A percentile compares a stretch with the other conserved stretches of the same genome.
Conservation (phyloP, 306 rosid genomes). For the Gleditsia sinensis region DNA sequence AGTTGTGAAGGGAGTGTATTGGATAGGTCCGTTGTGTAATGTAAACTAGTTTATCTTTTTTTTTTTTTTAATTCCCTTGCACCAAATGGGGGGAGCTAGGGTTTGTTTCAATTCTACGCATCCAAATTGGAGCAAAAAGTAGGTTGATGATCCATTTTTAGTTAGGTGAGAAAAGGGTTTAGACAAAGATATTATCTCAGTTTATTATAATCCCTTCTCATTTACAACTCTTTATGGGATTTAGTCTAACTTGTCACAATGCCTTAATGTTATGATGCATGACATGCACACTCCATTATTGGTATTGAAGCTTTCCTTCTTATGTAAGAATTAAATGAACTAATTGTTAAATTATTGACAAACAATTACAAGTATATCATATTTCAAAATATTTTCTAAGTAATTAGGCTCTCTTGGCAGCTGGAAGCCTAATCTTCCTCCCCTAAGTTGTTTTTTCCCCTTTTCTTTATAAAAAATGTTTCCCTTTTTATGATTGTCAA, state of each 20-base stretch:
- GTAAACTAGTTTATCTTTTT: not conserved
- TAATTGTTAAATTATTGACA: too few relatives aligned
- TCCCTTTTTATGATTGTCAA: too few relatives aligned
- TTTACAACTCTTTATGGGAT: conserved; percentile 22
- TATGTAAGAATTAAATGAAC: too few relatives aligned
- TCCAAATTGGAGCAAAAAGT: conserved; percentile 29
- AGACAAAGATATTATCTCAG: conserved; percentile 37
- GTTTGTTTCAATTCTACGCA: conserved; percentile 50
- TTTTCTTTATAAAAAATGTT: too few relatives aligned
- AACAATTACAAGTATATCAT: too few relatives aligned
- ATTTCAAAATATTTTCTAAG: too few relatives aligned
- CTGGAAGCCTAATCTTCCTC: too few relatives aligned
- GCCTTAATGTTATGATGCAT: not conserved
- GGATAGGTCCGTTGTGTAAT: too few relatives aligned
- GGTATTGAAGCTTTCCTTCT: conserved; percentile 1
- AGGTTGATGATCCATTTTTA: conserved; percentile 43
- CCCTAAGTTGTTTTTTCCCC: too few relatives aligned
- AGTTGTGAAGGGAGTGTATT: too few relatives aligned
- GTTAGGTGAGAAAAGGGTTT: conserved; percentile 45
- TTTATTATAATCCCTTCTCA: conserved; percentile 26
- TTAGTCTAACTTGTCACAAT: not conserved
- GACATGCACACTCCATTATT: not conserved
- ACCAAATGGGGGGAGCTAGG: conserved; percentile 14
- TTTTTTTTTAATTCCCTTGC: conserved; percentile 21
- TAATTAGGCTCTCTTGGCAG: too few relatives aligned